Base-by-base conservation (phyloP, 2,329 filamentous ascomycete species). In the Ophiognomonia clavigignenti-juglandacearum region DNA sequence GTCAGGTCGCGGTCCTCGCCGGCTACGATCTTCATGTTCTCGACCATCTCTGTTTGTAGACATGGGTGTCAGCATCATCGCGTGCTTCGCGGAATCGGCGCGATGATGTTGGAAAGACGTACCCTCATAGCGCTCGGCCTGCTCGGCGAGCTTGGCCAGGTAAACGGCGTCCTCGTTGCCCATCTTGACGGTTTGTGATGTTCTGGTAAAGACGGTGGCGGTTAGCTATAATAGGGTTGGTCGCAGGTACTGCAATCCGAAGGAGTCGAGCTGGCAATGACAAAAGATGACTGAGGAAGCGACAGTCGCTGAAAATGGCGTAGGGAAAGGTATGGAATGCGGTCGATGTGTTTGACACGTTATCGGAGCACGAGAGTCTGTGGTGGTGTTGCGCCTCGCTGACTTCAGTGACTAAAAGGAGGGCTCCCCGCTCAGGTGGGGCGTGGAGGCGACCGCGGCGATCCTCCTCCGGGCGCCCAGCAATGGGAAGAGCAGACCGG, bases 101-200 rank as follows among this genome's bases (percentile, higher is more conserved):
- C 45, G 11, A 31, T 38, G 10, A 46, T 36, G 27, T 36, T 32
- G 44, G 20, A 39, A 31, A 47, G 55, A 73, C 80, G 65, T 77
- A 97, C 93, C 93, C 81, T 98, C 93, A 77, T 98, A 98, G 72
- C 93, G 92, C 85, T 98, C 93, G 74, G 93, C 93, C 85, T 98
- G 93, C 86, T 98, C 93, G 70, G 93, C 93, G 73, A 98, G 88
- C 90, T 97, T 97, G 77, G 93, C 93, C 72, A 97, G 86, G 75
- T 97, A 97, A 68, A 98, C 93, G 66, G 91, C 92, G 78, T 97
- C 91, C 83, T 97, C 92, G 82, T 96, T 89, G 83, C 88, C 90
- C 92, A 97, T 97, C 78, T 78, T 91, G 79, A 69, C 73, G 69
- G 61, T 63, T 59, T 64, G 55, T n/a, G n/a, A 50, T 57, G 32